phyloP scores from a whole-genome alignment of 352 stramenopile species.

The Phytophthora vignae region DNA sequence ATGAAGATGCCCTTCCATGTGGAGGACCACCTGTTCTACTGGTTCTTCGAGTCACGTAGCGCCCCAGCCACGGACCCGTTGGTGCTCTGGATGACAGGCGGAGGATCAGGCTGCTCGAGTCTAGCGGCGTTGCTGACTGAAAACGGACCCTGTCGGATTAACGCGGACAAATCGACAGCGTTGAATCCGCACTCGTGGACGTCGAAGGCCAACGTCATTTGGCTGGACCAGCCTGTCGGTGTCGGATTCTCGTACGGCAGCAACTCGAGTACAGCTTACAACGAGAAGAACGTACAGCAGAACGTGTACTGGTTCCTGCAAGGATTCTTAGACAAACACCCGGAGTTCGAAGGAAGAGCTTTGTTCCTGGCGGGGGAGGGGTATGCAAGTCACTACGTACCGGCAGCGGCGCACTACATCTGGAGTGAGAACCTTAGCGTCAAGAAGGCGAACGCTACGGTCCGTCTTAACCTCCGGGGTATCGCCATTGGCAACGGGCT shows the following conservation, averaged over 20 bases:
- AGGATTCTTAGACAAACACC: constrained; percentile 59
- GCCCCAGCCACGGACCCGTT: constrained; percentile 65
- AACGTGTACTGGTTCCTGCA: constrained; percentile 69
- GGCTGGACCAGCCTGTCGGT: constrained; percentile 60
- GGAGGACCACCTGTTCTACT: constrained; percentile 67
- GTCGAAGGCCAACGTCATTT: constrained; percentile 61
- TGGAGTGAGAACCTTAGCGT: constrained; percentile 32
- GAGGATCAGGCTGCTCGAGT: constrained; percentile 49
- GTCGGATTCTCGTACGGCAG: constrained; percentile 58
- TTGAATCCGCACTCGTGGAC: constrained; percentile 66
- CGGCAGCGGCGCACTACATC: constrained; percentile 57
- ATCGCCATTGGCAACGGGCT: constrained; percentile 67
- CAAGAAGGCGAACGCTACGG: constrained; percentile 20
- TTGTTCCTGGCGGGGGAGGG: constrained; percentile 69
- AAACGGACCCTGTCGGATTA: constrained; percentile 63
- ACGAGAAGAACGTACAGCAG: constrained; percentile 42
- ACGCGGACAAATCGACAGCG: constrained; percentile 42
- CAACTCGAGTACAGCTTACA: constrained; percentile 31
- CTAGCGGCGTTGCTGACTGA: constrained; percentile 51
- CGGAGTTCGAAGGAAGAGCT: constrained; percentile 50
- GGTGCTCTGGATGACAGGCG: constrained; percentile 72
- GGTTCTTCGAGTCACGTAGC: constrained; percentile 65
- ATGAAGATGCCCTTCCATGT: constrained; percentile 45
- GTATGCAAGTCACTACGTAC: constrained; percentile 67
- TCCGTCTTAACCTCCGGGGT: constrained; percentile 55